Base-by-base conservation (phyloP, 2,329 filamentous ascomycete genomes). In the Penicillium janthinellum region DNA sequence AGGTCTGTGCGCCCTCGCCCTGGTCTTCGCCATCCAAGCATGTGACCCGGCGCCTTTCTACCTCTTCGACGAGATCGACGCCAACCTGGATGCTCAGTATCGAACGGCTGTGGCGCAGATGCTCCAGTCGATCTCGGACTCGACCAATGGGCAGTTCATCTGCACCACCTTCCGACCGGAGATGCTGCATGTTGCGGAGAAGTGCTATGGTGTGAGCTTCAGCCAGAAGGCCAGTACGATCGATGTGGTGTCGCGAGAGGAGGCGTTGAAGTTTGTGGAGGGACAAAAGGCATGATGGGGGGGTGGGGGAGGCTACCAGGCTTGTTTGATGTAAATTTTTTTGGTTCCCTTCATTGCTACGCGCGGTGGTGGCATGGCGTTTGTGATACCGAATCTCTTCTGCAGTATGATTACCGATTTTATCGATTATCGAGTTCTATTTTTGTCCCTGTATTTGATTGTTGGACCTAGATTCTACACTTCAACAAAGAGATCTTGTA, bases 131-230 rank as follows among this genome's bases (percentile, higher is more conserved):
- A 92, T 92, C 64, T 91, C 88, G 14, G 76, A 77, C 62, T 76
- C 72, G 48, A 80, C 72, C 54, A 84, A 80, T 38, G 88, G 88
- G 0, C 89, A 99, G 76, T 99, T 99, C 74, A 99, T 99, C 77
- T 98, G 95, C 83, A 99, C 95, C 4, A 99, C 95, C 2, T 99
- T 99, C 86, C 85, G 95, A 59, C 95, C 95, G 1, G 95, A 99
- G 79, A 97, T 99, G 84, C 85, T 99, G 64, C 86, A 90, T 62
- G 92, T 98, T 20, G 95, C 95, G 3, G 93, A 98, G 81, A 96
- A 96, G 81, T 97, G 94, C 78, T 99, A 99, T 76, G 95, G 95
- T 62, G 95, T 99, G 54, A 92, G 91, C 54, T 98, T 83, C 71
- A 86, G 87, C 66, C 94, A 93, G 77, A 98, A 98, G 84, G 96